Evolutionary conservation across 2,329 filamentous ascomycete genomes (phyloP), one percentile per base, ranked within the genome.

Genomic region (Aspergillus caelatus): DNA sequence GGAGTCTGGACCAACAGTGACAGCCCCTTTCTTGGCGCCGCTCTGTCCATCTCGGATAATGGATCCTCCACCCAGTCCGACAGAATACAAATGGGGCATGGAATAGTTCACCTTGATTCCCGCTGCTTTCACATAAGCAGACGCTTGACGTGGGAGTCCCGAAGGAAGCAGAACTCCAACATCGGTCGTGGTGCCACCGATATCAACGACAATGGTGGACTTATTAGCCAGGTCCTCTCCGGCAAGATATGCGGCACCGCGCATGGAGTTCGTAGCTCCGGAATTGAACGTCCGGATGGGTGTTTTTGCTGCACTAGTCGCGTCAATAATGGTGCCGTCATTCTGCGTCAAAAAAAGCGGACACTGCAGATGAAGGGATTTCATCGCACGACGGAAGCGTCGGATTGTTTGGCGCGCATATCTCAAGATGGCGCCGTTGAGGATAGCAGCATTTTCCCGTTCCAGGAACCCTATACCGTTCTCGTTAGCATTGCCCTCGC

Each of bases 131-230:
- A 53, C 50, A n/a, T 9, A 34, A 2, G 14, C 30, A 6, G 50
- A n/a, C 0, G 30, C 28, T 8, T 34, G 28, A 1, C 50, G 81
- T 0, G 88, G 89, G 57, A 90, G 88, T 0, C 88, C 88, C 56
- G 85, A 89, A 0, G 84, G 80, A 8, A 88, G 80, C 4, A 91
- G 73, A 0, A 89, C 74, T 0, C 88, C 87, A 12, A 89, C 85
- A 67, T 90, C 88, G 0, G 87, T 85, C 0, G 88, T 90, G 0
- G 88, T 91, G 3, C 88, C 88, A 0, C 88, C 88, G 59, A 91
- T 85, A 68, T 91, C 88, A 2, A 90, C 84, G 0, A 90, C 88
- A 78, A 90, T 62, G 28, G 48, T 32, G 8, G 48, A 52, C 23
- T 52, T 16, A 12, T 52, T 32, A 16, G 12, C 26, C 6, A 21